Conservation (phyloP, 495 filamentous ascomycete genomes). For the Podospora pseudoanserina region DNA sequence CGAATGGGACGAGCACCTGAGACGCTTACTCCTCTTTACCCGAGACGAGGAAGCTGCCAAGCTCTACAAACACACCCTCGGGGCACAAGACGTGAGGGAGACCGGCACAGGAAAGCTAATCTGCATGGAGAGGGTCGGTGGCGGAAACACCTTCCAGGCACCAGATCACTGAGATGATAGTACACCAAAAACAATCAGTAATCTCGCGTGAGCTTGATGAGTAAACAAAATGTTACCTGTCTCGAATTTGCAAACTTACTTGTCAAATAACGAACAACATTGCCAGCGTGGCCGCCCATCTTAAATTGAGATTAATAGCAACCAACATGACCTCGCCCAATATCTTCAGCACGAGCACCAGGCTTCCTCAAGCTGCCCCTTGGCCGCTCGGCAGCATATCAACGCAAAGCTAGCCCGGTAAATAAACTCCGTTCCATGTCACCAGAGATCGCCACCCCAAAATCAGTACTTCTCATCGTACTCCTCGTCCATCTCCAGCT, state of each 20-base stretch:
- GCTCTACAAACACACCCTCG: constrained; percentile 49
- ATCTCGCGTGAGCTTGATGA: background rate
- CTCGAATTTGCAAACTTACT: background rate
- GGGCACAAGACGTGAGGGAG: constrained; percentile 41
- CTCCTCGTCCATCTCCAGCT: background rate
- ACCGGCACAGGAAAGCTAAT: constrained; percentile 19
- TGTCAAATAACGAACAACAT: background rate
- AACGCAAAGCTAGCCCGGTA: background rate
- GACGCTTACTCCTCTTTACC: constrained; percentile 54
- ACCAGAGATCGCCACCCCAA: background rate
- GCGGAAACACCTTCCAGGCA: background rate
- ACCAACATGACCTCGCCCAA: background rate
- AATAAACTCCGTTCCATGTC: background rate
- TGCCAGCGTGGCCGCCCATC: background rate
- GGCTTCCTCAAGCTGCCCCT: background rate
- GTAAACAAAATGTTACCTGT: background rate
- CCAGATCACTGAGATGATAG: background rate
- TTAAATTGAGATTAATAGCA: background rate
- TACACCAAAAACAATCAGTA: background rate
- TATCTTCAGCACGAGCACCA: background rate
- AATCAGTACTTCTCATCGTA: background rate
- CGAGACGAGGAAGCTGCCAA: constrained; percentile 31
- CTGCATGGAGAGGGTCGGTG: constrained; percentile 31
- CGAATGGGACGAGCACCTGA: constrained; percentile 50
- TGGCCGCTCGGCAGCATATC: background rate